Base-by-base conservation (phyloP, 2,329 filamentous ascomycete genomes). In the Stenocarpella maydis region DNA sequence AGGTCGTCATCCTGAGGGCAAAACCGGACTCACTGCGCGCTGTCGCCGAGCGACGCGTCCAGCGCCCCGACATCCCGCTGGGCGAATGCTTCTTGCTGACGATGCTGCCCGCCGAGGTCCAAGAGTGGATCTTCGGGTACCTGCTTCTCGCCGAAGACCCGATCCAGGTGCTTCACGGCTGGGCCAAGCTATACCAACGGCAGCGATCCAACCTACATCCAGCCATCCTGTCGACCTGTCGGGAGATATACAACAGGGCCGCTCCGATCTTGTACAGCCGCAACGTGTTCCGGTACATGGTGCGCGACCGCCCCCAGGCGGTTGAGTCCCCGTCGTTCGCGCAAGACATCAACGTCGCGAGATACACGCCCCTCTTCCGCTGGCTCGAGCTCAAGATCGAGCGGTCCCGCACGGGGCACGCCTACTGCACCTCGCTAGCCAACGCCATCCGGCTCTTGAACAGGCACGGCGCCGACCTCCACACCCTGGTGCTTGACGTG, bases 271-370 rank as follows among this genome's bases (percentile, higher is more conserved):
- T 88, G 0, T 88, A 85, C 68, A 81, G 83, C 3, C 77, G 81
- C 34, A 87, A 87, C 61, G 78, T 64, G 0, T 87, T 87, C 69
- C 71, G 78, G 1, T 87, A 87, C 70, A 75, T 78, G 9, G 74
- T 86, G 15, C 80, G 84, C 1, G 83, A 86, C 69, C 45, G 75
- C 1, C 43, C 68, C 68, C 17, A 72, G 60, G 9, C 21, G 3
- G 65, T 65, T 10, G 75, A 73, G 1, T n/a, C 66, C 41, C 47
- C 7, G 8, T 7, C 45, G 19, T 49, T 34, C 58, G 26, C 1
- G 7, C 73, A 76, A 41, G 55, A 52, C n/a, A 75, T 82, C 52
- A 76, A 79, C n/a, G 74, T 82, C 8, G 67, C 72, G 14, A 79
- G 79, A 49, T 82, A 82, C 69, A 78, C 79, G 9, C 74, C 77